Conservation (phyloP, 495 filamentous ascomycete species). For the Arthonia radiata region DNA sequence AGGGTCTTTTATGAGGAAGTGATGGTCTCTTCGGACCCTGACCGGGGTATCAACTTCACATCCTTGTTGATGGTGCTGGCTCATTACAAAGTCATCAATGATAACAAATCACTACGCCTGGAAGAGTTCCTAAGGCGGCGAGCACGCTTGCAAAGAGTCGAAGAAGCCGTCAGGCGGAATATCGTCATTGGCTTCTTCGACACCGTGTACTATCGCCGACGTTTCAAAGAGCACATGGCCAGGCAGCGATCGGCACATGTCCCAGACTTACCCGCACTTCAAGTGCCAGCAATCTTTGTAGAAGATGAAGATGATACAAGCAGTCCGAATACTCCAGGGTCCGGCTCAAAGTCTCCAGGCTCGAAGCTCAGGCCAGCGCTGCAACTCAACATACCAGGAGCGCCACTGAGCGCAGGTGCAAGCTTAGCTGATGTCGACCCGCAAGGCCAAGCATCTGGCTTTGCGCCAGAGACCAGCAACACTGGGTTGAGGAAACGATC, state of each 20-base stretch:
- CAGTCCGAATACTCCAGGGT: conserved; percentile 6
- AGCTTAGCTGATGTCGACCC: conserved; percentile 8
- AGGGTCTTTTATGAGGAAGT: conserved; percentile 93
- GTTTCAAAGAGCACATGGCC: conserved; percentile 49
- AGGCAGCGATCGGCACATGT: conserved; percentile 45
- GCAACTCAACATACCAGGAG: conserved; percentile 2
- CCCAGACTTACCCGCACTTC: conserved; percentile 52
- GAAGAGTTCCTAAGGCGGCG: conserved; percentile 89
- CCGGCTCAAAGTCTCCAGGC: conserved; percentile 10
- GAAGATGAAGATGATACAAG: conserved; percentile 31
- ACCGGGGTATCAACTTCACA: conserved; percentile 76
- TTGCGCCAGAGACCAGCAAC: conserved; percentile 5
- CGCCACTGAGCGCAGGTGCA: conserved; percentile 2
- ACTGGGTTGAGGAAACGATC: conserved; percentile 11
- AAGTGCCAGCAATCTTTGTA: conserved; percentile 75
- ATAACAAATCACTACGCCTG: conserved; percentile 79
- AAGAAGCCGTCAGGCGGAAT: conserved; percentile 76
- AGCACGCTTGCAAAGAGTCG: conserved; percentile 76
- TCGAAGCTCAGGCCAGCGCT: conserved; percentile 4
- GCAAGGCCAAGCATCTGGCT: conserved; percentile 4
- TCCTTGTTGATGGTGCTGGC: conserved; percentile 89
- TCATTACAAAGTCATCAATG: conserved; percentile 96
- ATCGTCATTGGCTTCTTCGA: conserved; percentile 89
- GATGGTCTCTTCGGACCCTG: conserved; percentile 71
- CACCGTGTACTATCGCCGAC: conserved; percentile 44